Evolutionary conservation across 208 protist species (phyloP), one percentile per base, ranked within the genome.

Genomic region (Trichomonas tenax): DNA sequence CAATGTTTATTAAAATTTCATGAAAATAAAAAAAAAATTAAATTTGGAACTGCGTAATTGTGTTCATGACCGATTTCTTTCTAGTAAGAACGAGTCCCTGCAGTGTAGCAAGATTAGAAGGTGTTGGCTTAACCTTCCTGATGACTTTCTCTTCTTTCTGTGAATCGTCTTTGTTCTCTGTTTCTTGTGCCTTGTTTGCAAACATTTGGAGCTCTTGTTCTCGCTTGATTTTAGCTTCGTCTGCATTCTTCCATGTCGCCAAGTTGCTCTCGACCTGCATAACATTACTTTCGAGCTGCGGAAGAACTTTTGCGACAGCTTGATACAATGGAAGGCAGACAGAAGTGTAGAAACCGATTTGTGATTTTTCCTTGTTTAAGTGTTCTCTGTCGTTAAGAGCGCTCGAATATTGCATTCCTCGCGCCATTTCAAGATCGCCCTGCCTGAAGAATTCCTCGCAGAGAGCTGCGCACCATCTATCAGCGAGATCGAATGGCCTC

Each of bases 381-480:
- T 93, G 86, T 38, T 48, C 86, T 93, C 86, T 93, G 15, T 93
- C 86, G 51, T 93, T 93, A 2, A 51, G 10, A 38, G 40, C 44
- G 38, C 44, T 58, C 0, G 86, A 48, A 38, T 93, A 93, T 51
- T 93, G 40, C 86, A 93, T 93, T 34, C 86, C 86, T 17, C 36
- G 0, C 38, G 86, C 86, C n/a, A 38, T 93, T 51, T 93, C 86
- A 26, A 93, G 26, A 31, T 93, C 86, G 1, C 86, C 86, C 46
- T 93, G 86, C n/a, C 86, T 48, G 15, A 93, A 93, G 44, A 93
- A 93, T 21, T 93, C 86, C 46, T 93, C 86, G 44, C 86, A 93
- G 17, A 93, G 44, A 93, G 46, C 86, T 38, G 41, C 86, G 44
- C 86, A 58, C 86, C 86, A 93, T 38, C 45, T 93, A 38, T 93